Evolutionary conservation across 768 basidiomycete genomes (phyloP).

Genomic region (Gautieria morchelliformis): DNA sequence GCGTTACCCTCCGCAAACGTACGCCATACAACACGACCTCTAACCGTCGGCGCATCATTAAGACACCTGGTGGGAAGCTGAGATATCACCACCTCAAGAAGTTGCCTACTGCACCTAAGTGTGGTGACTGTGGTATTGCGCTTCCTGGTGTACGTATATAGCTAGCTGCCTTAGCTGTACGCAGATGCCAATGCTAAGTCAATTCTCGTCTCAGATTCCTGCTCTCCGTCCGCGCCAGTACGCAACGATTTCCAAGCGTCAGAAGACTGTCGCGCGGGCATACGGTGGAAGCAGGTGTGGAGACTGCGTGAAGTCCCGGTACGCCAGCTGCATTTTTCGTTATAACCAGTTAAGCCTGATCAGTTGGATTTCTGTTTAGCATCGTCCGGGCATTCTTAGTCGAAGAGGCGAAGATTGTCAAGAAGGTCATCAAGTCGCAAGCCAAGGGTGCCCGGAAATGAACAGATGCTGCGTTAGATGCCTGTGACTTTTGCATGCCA

Average conservation of each 20-base stretch:
- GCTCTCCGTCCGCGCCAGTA: conserved; percentile 95
- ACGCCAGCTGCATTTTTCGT: conserved; percentile 19
- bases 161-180: background rate
- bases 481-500: background rate
- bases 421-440: conserved; percentile 96
- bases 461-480: background rate
- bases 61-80: conserved; percentile 97
- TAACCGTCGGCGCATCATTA: conserved; percentile 88
- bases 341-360: conserved; percentile 1
- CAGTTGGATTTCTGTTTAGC: conserved; percentile 30
- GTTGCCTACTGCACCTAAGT: conserved; percentile 83
- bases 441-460: conserved; percentile 28
- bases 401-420: conserved; percentile 99
- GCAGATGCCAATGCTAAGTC: background rate
- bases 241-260: conserved; percentile 91
- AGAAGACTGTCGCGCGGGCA: conserved; percentile 92
- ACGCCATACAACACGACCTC: conserved; percentile 97
- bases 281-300: conserved; percentile 98
- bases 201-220: conserved; percentile 50
- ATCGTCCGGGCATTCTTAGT: conserved; percentile 98
- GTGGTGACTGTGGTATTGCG: conserved; percentile 94
- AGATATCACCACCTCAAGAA: conserved; percentile 99
- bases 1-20: conserved; percentile 98
- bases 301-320: conserved; percentile 92
- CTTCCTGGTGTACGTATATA: conserved; percentile 76